Conservation (phyloP, 345 rosid genomes). For the Stellera chamaejasme region DNA sequence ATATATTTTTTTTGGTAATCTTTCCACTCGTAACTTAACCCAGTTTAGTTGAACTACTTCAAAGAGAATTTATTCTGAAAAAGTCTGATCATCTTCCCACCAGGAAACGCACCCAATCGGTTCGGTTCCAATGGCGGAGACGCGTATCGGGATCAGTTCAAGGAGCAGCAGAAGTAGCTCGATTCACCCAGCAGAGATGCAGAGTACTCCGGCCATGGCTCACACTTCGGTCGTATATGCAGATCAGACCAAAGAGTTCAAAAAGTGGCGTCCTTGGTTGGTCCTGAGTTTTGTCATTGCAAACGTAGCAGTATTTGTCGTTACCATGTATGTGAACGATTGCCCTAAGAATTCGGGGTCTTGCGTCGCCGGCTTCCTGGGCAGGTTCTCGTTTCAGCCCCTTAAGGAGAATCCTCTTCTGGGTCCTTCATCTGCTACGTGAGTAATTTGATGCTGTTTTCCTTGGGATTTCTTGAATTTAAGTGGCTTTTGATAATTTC, state of each 20-base stretch:
- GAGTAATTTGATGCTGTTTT: conserved; percentile 12
- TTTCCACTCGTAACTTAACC: too few species aligned
- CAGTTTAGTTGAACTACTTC: conserved; percentile 1
- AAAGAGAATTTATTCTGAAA: neutral
- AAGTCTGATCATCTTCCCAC: conserved; percentile 17
- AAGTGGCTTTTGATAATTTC: neutral
- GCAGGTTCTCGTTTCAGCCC: conserved; percentile 86
- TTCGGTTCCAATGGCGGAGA: conserved; percentile 15
- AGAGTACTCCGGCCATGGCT: conserved; percentile 17
- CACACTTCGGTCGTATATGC: conserved; percentile 27
- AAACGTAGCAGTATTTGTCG: conserved; percentile 51
- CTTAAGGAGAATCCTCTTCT: conserved; percentile 88
- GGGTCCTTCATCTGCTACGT: conserved; percentile 85
- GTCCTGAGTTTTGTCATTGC: conserved; percentile 67
- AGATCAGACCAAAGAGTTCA: conserved; percentile 41
- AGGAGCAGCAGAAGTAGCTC: conserved; percentile 17
- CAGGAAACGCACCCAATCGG: neutral
- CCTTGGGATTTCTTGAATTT: neutral
- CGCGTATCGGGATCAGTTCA: conserved; percentile 30
- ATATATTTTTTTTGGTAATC: too few species aligned
- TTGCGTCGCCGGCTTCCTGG: conserved; percentile 67
- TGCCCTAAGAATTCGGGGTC: conserved; percentile 70
- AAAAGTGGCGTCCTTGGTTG: conserved; percentile 77
- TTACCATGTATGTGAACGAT: conserved; percentile 84
- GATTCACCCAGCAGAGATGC: conserved; percentile 40